Conservation (phyloP, 164 flowering plant genomes). For the Kingdonia uniflora region DNA sequence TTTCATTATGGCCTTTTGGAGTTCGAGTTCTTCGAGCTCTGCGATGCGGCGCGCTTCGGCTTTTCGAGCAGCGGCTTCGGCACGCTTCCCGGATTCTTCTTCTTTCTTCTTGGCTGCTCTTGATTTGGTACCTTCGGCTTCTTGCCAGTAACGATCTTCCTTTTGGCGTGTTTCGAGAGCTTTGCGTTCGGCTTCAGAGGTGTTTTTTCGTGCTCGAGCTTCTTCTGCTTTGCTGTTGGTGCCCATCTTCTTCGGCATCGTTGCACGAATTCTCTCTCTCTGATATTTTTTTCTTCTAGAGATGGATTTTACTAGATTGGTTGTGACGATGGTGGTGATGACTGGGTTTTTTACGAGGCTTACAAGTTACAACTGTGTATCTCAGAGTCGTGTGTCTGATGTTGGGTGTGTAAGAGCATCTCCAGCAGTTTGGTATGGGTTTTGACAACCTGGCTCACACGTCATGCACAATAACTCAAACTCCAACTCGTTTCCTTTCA, state of each 20-base stretch:
- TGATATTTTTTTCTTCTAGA: too few species aligned
- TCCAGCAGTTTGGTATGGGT: too few species aligned
- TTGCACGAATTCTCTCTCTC: conserved; percentile 3
- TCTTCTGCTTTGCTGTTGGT: conserved; percentile 92
- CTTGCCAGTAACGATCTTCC: conserved; percentile 89
- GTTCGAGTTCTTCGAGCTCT: conserved; percentile 75
- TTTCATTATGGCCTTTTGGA: conserved; percentile 57
- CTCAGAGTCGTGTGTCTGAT: too few species aligned
- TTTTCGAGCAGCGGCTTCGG: conserved; percentile 61
- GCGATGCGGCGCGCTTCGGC: conserved; percentile 78
- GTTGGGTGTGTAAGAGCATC: too few species aligned
- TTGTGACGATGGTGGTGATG: too few species aligned
- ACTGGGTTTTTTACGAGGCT: too few species aligned
- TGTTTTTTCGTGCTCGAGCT: conserved; percentile 68
- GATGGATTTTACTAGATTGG: too few species aligned
- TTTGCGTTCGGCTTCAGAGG: conserved; percentile 65
- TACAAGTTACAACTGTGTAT: too few species aligned
- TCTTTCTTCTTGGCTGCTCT: conserved; percentile 81
- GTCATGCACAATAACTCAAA: too few species aligned
- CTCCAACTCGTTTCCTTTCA: too few species aligned
- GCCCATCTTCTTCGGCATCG: conserved; percentile 95
- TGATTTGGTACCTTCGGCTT: conserved; percentile 77
- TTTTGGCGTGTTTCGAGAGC: conserved; percentile 53
- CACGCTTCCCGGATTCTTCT: conserved; percentile 83
- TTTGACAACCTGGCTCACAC: too few species aligned